phyloP scores from a whole-genome alignment of 2,329 filamentous ascomycete genomes.

The Cytospora piceicola region DNA sequence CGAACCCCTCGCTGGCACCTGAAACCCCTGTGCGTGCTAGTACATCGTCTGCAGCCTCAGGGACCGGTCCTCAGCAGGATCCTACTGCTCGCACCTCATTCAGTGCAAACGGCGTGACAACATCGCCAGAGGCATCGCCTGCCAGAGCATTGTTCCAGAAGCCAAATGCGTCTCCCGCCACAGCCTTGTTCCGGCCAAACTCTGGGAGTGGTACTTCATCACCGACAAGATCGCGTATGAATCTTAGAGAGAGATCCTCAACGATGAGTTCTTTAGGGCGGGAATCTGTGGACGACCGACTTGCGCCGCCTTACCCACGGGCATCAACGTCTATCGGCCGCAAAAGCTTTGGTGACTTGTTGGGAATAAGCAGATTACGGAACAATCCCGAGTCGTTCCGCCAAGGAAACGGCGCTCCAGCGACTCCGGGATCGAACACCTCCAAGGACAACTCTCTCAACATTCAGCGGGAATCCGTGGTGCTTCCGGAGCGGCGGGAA shows the following conservation, averaged over 20 bases:
- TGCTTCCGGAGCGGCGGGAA: constrained; percentile 78
- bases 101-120: constrained; percentile 36
- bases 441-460: constrained; percentile 87
- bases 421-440: constrained; percentile 68
- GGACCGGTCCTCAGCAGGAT: constrained; percentile 13
- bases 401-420: constrained; percentile 69
- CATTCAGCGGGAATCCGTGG: constrained; percentile 70
- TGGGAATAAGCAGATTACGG: constrained; percentile 76
- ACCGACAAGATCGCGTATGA: constrained; percentile 62
- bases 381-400: constrained; percentile 78
- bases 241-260: constrained; percentile 77
- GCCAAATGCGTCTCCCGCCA: constrained; percentile 49
- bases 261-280: constrained; percentile 84
- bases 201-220: constrained; percentile 68
- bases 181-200: constrained; percentile 53
- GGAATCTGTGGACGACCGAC: constrained; percentile 71
- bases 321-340: constrained; percentile 88
- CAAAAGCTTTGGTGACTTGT: constrained; percentile 89
- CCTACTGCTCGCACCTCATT: constrained; percentile 35
- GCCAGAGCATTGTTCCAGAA: constrained; percentile 40
- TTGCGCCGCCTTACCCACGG: constrained; percentile 68
- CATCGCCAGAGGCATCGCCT: constrained; percentile 43
- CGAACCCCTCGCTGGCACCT: constrained; percentile 51
- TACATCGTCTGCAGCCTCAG: constrained; percentile 27
- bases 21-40: constrained; percentile 38